A percentile compares a stretch with the other conserved stretches of the same genome.
phyloP scores from a whole-genome alignment of 2,329 filamentous ascomycete species.

The Cladophialophora bantiana region DNA sequence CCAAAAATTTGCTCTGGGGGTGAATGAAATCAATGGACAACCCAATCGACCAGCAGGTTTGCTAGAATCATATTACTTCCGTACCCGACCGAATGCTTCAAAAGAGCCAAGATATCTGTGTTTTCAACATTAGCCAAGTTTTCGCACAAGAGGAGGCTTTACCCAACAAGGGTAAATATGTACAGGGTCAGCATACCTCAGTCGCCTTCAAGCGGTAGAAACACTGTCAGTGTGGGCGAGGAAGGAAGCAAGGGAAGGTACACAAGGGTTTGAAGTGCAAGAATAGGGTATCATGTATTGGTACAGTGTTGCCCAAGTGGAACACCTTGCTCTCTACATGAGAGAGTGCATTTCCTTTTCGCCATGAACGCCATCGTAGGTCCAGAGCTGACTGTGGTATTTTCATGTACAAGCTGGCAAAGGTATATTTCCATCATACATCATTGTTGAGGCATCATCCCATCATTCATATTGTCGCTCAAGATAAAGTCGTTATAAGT shows the following conservation, averaged over 20 bases:
- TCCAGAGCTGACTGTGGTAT: constrained; percentile 5
- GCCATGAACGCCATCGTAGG: constrained; percentile 10
- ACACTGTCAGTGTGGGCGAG: neutral
- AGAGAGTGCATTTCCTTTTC: neutral
- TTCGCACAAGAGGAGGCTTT: neutral
- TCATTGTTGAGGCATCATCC: constrained; percentile 34
- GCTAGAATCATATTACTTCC: neutral
- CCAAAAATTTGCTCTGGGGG: neutral
- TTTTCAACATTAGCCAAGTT: neutral
- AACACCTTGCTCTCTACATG: neutral
- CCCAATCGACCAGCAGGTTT: neutral
- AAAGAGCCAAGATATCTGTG: neutral
- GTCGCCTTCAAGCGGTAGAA: neutral
- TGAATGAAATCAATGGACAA: neutral
- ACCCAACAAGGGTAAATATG: neutral
- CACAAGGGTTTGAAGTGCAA: constrained; percentile 1
- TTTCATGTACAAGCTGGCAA: constrained; percentile 14
- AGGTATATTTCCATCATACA: constrained; percentile 9
- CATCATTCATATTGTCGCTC: constrained; percentile 33
- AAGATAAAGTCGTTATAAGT: constrained; percentile 36
- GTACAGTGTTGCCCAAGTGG: constrained; percentile 22
- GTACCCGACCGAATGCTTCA: neutral
- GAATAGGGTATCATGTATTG: constrained; percentile 31
- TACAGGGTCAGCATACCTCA: neutral
- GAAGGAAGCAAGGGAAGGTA: neutral